Conservation (phyloP, 2,329 filamentous ascomycete species). For the Colletotrichum sublineola region DNA sequence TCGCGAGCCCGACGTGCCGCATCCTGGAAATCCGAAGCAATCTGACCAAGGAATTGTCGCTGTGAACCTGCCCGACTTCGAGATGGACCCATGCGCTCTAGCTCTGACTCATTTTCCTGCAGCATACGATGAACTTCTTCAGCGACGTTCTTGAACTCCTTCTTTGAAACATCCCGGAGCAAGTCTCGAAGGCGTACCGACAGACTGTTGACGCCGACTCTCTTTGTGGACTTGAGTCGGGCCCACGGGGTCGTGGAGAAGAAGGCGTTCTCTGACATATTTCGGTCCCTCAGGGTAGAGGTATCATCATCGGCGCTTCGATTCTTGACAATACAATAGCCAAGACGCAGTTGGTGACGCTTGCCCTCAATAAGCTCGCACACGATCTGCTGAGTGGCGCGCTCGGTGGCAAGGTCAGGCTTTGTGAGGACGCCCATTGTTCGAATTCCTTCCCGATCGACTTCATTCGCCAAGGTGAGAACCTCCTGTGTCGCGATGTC, state of each 20-base stretch:
- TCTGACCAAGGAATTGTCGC: constrained; percentile 51
- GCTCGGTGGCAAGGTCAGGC: constrained; percentile 66
- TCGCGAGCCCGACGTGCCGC: constrained; percentile 51
- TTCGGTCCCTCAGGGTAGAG: constrained; percentile 50
- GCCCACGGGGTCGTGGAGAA: constrained; percentile 56
- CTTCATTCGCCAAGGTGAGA: constrained; percentile 51
- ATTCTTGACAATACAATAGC: constrained; percentile 64
- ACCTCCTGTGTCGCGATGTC: constrained; percentile 60
- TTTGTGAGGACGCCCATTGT: constrained; percentile 70
- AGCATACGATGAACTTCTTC: constrained; percentile 17
- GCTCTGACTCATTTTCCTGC: constrained; percentile 6
- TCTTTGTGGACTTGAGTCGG: constrained; percentile 46
- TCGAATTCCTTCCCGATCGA: constrained; percentile 55
- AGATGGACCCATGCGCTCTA: constrained; percentile 50
- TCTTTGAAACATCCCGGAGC: constrained; percentile 56
- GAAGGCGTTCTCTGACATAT: constrained; percentile 53
- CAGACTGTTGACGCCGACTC: constrained; percentile 54
- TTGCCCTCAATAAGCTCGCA: constrained; percentile 59
- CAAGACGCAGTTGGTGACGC: constrained; percentile 57
- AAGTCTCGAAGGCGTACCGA: constrained; percentile 53
- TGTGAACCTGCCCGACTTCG: constrained; percentile 49
- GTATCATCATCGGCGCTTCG: constrained; percentile 51
- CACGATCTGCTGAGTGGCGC: constrained; percentile 53
- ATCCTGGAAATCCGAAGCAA: constrained; percentile 51
- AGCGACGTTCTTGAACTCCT: constrained; percentile 31